A percentile compares a stretch with the other conserved stretches of the same genome.
Conservation (phyloP, 1,284 basidiomycete species). For the Cutaneotrichosporon dermatis region DNA sequence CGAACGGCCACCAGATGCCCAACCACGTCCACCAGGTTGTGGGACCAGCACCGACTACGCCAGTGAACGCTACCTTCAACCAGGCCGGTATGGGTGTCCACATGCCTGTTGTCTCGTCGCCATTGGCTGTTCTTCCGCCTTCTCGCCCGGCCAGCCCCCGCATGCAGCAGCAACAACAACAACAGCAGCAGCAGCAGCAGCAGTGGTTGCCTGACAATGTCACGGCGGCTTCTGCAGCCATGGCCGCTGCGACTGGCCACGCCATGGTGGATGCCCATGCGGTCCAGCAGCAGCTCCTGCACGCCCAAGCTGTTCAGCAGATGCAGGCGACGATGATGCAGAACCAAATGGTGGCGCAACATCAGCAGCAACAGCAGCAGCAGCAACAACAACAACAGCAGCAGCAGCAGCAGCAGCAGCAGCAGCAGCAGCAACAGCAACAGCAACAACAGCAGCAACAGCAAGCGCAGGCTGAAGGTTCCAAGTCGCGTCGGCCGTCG, state of each 20-base stretch:
- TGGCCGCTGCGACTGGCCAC: conserved; percentile 9
- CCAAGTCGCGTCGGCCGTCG: conserved; percentile 15
- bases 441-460: conserved; percentile 4
- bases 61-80: conserved; percentile 28
- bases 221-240: conserved; percentile 9
- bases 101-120: conserved; percentile 41
- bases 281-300: conserved; percentile 1
- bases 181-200: not conserved
- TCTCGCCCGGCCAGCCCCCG: conserved; percentile 34
- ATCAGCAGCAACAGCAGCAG: conserved; percentile 8
- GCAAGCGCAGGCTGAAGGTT: not conserved
- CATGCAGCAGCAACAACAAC: not conserved
- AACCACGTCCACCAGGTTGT: conserved; percentile 30
- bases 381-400: conserved; percentile 30
- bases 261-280: not conserved
- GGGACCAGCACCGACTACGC: conserved; percentile 21
- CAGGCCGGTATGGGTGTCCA: conserved; percentile 28
- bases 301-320: conserved; percentile 10
- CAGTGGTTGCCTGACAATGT: conserved; percentile 15
- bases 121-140: conserved; percentile 35
- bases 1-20: conserved; percentile 44
- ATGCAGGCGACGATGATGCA: conserved; percentile 8
- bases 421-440: conserved; percentile 9
- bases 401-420: conserved; percentile 12
- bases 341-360: conserved; percentile 12